Base-by-base conservation (phyloP, 768 basidiomycete species). In the Hydnomerulius pinastri region DNA sequence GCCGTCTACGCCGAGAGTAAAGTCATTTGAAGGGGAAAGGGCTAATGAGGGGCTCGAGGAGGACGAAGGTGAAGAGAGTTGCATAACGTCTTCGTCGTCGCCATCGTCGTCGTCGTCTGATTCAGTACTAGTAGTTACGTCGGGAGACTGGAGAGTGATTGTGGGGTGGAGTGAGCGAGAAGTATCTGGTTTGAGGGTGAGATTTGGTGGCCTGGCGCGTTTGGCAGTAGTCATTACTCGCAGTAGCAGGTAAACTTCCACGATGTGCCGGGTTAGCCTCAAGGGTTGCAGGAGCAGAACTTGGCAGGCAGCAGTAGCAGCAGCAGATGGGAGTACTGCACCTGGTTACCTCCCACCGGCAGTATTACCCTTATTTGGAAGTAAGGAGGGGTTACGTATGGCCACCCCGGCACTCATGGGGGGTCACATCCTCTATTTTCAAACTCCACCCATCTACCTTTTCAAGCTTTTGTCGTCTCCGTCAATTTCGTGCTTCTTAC, bases 131-230 rank as follows among this genome's bases (percentile, higher is more conserved):
- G 40, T 8, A 17, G 25, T 27, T 25, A n/a, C n/a, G n/a, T n/a
- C n/a, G n/a, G 67, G 69, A 13, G 65, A 64, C 37, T 70, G 68
- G 24, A 67, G 50, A 8, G 48, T 25, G 33, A 53, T 52, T 15
- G 25, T 43, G 24, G 28, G 68, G 71, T 12, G 69, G 68, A 35
- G 69, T 69, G 4, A 67, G 59, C 57, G 73, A 65, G 40, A 74
- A 24, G 69, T 52, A 45, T 48, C 46, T 40, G 65, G 59, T 48
- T 59, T 55, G 23, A 83, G 66, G 30, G 78, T 75, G 52, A 82
- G 75, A 46, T 77, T 79, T 21, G 81, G 80, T 6, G 81, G 81
- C 17, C 78, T 74, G 46, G 68, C 67, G 41, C 79, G 75, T 63
- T 75, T 77, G 46, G 35, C 37, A 21, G 41, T 41, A 32, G 39